Conservation (phyloP, 2,329 filamentous ascomycete genomes). For the Aspergillus tubingensis region DNA sequence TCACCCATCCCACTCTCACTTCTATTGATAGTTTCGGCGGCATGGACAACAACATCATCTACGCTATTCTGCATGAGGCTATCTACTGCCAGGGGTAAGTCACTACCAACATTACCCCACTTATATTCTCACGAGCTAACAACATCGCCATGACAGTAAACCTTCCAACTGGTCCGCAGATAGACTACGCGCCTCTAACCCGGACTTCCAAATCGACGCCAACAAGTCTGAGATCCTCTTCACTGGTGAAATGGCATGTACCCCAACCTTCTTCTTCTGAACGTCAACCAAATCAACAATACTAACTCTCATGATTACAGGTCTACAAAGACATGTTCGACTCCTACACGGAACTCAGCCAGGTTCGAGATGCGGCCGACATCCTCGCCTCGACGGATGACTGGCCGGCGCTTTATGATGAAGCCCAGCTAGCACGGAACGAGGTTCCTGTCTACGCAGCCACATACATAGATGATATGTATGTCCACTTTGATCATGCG, state of each 20-base stretch:
- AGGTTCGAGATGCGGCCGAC: constrained; percentile 68
- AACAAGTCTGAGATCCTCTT: constrained; percentile 67
- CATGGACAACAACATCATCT: constrained; percentile 78
- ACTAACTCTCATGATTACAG: constrained; percentile 26
- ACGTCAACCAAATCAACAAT: background rate
- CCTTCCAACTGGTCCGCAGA: constrained; percentile 75
- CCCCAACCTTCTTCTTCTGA: too few species aligned
- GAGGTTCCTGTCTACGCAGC: constrained; percentile 84
- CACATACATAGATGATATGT: constrained; percentile 86
- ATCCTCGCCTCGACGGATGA: constrained; percentile 66
- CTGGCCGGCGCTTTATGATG: constrained; percentile 78
- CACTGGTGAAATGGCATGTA: constrained; percentile 77
- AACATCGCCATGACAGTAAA: constrained; percentile 37
- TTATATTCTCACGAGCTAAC: background rate
- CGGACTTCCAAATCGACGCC: constrained; percentile 50
- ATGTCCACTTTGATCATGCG: constrained; percentile 76
- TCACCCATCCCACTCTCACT: constrained; percentile 71
- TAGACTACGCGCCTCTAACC: constrained; percentile 39
- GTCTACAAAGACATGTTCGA: constrained; percentile 84
- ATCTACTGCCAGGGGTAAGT: constrained; percentile 73
- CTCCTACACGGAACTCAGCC: constrained; percentile 72
- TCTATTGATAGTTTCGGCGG: constrained; percentile 66
- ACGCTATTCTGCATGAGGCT: constrained; percentile 82
- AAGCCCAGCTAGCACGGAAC: constrained; percentile 71
- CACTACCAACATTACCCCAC: background rate